Conservation (phyloP, 441 rosid genomes). For the Erodium trifolium region DNA sequence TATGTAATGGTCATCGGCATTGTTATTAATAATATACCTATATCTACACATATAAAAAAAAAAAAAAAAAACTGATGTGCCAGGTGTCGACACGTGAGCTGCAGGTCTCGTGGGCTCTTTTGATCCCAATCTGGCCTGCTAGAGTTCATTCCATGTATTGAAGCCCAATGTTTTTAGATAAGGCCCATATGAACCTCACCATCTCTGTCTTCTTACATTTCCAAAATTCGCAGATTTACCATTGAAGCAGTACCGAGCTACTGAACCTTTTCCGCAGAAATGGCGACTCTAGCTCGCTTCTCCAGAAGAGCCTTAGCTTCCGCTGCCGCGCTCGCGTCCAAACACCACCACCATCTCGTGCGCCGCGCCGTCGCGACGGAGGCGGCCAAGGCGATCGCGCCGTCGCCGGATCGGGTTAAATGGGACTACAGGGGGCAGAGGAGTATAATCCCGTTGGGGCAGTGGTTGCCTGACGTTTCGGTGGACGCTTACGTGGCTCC, state of each 20-base stretch:
- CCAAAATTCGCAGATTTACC: neutral
- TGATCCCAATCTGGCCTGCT: neutral
- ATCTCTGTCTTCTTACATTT: neutral
- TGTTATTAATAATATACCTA: too few relatives aligned
- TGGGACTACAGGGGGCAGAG: slow-evolving; percentile 99
- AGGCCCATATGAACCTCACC: too few relatives aligned
- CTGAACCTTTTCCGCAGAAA: neutral
- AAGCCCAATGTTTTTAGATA: too few relatives aligned
- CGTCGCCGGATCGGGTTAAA: slow-evolving; percentile 69
- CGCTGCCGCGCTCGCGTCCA: neutral
- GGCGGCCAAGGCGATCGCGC: slow-evolving; percentile 35
- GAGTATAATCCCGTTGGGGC: slow-evolving; percentile 82
- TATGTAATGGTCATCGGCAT: too few relatives aligned
- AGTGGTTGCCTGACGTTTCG: slow-evolving; percentile 88
- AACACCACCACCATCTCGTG: slow-evolving; percentile 14
- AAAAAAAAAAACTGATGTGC: neutral
- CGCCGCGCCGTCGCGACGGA: slow-evolving; percentile 38
- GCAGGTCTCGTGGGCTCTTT: neutral
- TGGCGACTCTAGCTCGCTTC: slow-evolving; percentile 2
- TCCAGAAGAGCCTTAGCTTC: neutral
- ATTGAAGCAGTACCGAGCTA: neutral
- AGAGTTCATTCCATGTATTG: too few relatives aligned
- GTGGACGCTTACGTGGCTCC: slow-evolving; percentile 96
- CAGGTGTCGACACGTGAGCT: neutral
- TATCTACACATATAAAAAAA: too few relatives aligned